Conservation (phyloP, 805 yeast genomes). For the Wickerhamomyces sydowiorum region DNA sequence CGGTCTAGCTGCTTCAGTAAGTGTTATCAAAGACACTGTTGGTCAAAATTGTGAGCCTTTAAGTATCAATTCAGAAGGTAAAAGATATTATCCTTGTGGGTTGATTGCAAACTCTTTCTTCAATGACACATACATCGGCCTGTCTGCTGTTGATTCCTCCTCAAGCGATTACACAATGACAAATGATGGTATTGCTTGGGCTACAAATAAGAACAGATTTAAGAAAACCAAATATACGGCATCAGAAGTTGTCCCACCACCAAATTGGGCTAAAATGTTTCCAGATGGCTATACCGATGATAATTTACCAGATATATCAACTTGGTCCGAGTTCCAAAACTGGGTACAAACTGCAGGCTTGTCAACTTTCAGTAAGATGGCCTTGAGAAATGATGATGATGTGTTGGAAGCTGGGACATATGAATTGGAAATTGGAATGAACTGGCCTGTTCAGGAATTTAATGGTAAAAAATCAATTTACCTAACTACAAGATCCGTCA, state of each 20-base stretch:
- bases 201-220: constrained; percentile 56
- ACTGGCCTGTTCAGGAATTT: constrained; percentile 71
- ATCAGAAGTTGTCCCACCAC: constrained; percentile 71
- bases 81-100: constrained; percentile 77
- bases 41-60: constrained; percentile 63
- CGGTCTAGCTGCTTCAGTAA: constrained; percentile 61
- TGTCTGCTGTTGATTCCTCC: constrained; percentile 30
- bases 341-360: constrained; percentile 86
- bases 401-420: constrained; percentile 52
- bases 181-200: constrained; percentile 63
- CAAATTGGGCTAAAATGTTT: constrained; percentile 66
- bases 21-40: constrained; percentile 41
- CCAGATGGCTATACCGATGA: constrained; percentile 71
- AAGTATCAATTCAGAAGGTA: constrained; percentile 44
- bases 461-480: constrained; percentile 64
- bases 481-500: constrained; percentile 61
- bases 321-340: constrained; percentile 69
- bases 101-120: constrained; percentile 75
- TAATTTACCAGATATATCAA: constrained; percentile 62
- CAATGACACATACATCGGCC: constrained; percentile 64
- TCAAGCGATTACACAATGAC: constrained; percentile 38
- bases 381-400: constrained; percentile 55
- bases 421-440: constrained; percentile 61
- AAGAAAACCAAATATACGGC: constrained; percentile 58
- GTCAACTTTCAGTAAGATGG: constrained; percentile 60